Evolutionary conservation across 2,329 filamentous ascomycete species (phyloP).

Genomic region (Fusarium pilosicola): DNA sequence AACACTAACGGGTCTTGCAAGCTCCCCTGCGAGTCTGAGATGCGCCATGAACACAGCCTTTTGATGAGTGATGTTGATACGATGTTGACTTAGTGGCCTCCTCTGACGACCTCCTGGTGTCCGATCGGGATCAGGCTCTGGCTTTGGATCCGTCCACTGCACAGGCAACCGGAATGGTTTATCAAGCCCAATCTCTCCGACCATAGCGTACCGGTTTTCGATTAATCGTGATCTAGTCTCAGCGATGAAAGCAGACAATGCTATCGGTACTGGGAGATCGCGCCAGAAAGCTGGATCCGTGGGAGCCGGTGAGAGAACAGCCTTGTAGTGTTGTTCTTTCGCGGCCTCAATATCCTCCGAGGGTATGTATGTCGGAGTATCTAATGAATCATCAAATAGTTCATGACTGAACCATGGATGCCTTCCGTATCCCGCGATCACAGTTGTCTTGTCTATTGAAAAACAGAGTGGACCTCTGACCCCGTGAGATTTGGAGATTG

Average conservation of each 20-base stretch:
- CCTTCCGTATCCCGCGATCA: constrained; percentile 37
- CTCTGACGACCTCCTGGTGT: constrained; percentile 76
- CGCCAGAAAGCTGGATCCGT: constrained; percentile 38
- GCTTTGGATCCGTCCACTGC: constrained; percentile 54
- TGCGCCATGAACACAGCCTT: constrained; percentile 70
- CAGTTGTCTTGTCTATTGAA: neutral
- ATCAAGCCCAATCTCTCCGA: constrained; percentile 81
- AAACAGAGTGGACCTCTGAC: no score
- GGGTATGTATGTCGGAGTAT: neutral
- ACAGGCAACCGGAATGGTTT: constrained; percentile 76
- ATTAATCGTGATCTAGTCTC: constrained; percentile 65
- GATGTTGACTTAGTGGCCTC: constrained; percentile 70
- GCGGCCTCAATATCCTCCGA: neutral
- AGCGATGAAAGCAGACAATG: constrained; percentile 65
- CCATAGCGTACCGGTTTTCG: constrained; percentile 67
- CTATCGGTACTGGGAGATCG: constrained; percentile 65
- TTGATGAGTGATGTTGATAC: constrained; percentile 74
- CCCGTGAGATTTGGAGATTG: constrained; percentile 10
- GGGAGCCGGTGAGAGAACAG: constrained; percentile 16
- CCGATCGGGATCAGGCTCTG: constrained; percentile 46
- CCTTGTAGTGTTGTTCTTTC: constrained; percentile 35
- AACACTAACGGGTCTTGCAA: constrained; percentile 70
- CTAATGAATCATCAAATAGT: constrained; percentile 26
- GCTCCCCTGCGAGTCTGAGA: constrained; percentile 72
- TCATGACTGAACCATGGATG: constrained; percentile 43